Evolutionary conservation across 108 stramenopile genomes (phyloP).

Genomic region (Mayamaea pseudoterrestris): DNA sequence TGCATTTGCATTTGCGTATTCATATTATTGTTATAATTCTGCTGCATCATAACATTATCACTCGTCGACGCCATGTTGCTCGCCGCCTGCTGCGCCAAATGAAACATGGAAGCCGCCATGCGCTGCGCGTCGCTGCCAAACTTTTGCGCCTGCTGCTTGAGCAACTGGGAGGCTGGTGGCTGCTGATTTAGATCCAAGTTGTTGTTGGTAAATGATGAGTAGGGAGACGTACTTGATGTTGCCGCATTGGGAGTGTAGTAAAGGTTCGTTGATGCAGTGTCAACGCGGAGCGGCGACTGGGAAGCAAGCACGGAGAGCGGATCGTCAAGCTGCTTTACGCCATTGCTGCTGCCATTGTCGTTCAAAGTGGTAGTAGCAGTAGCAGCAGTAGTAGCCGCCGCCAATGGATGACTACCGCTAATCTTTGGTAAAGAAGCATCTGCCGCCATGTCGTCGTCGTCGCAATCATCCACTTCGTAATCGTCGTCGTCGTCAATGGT

Average conservation of each 20-base stretch:
- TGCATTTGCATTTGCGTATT: neutral
- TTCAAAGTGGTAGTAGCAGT: neutral
- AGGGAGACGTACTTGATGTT: too few relatives aligned
- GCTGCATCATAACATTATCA: neutral
- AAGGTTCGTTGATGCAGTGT: slow-evolving; percentile 6
- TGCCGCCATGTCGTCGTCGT: slow-evolving; percentile 7
- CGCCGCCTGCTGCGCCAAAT: neutral
- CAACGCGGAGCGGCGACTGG: neutral
- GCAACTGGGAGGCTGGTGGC: too few relatives aligned
- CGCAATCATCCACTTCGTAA: neutral
- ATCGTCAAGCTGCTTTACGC: neutral
- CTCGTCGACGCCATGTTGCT: slow-evolving; percentile 1
- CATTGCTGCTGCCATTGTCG: neutral
- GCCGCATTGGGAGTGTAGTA: too few relatives aligned
- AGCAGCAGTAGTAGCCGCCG: neutral
- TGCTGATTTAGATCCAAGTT: too few relatives aligned
- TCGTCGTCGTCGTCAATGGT: slow-evolving; percentile 16
- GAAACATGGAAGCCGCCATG: neutral
- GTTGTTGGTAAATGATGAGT: too few relatives aligned
- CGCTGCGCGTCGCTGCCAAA: too few relatives aligned
- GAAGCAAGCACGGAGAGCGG: neutral
- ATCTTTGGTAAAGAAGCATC: too few relatives aligned
- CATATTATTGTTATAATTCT: neutral
- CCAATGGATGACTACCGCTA: slow-evolving; percentile 15
- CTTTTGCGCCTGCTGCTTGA: too few relatives aligned